Evolutionary conservation across 371 early-diverging fungal species (phyloP).

Genomic region (Neoconidiobolus thromboides): DNA sequence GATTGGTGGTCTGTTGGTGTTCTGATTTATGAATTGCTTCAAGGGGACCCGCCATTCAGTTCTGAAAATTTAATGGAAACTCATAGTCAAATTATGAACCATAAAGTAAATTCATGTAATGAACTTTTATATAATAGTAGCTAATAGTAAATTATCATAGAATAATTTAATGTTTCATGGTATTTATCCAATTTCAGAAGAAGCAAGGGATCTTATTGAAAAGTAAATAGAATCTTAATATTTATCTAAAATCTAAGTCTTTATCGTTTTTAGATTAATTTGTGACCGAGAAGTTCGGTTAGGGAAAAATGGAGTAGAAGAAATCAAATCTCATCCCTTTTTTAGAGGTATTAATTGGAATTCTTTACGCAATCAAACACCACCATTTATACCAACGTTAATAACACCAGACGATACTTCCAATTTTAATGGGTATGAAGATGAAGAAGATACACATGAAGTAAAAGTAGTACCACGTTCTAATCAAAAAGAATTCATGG

Average conservation of each 20-base stretch:
- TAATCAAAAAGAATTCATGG: conserved; percentile 29
- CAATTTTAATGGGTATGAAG: conserved; percentile 4
- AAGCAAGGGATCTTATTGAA: conserved; percentile 61
- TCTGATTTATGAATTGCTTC: conserved; percentile 92
- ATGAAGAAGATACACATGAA: conserved; percentile 1
- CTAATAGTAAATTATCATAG: conserved; percentile 15
- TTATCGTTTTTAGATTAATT: conserved; percentile 29
- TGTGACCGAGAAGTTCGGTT: conserved; percentile 50
- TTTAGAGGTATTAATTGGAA: conserved; percentile 53
- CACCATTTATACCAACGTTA: conserved; percentile 4
- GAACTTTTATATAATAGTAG: conserved; percentile 14
- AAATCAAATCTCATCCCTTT: conserved; percentile 58
- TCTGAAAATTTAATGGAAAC: conserved; percentile 65
- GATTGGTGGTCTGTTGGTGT: conserved; percentile 99
- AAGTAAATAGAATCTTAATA: conserved; percentile 18
- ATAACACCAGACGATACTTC: not conserved
- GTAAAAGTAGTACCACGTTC: not conserved
- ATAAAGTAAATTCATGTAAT: conserved; percentile 20
- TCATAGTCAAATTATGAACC: conserved; percentile 65
- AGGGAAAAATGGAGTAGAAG: conserved; percentile 42
- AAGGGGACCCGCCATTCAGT: conserved; percentile 89
- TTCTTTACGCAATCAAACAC: conserved; percentile 19
- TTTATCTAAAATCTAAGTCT: not conserved
- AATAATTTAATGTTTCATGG: conserved; percentile 37
- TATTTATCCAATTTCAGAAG: conserved; percentile 34